These are phyloP conservation scores for Hyphopichia wangnamkhiaoensis DNA, from an alignment of 1,139 yeast genomes.

Conservation along the genomic window DNA sequence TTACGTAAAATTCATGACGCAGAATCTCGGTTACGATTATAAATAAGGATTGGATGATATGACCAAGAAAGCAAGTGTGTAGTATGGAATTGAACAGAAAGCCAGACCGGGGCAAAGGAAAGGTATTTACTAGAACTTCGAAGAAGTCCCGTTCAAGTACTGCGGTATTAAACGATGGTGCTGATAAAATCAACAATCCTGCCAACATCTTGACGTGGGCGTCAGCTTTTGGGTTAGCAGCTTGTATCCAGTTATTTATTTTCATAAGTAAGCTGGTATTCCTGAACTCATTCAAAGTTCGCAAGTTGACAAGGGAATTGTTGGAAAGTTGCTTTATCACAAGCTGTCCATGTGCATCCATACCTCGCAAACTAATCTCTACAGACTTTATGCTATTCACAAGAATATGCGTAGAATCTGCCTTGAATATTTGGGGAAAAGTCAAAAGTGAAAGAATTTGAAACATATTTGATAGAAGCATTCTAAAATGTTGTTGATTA, in stretches of 20 bases:
- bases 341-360: slow-evolving; percentile 34
- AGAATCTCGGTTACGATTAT: slow-evolving; percentile 25
- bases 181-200: slow-evolving; percentile 32
- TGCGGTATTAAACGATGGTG: slow-evolving; percentile 24
- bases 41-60: slow-evolving; percentile 34
- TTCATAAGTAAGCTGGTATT: slow-evolving; percentile 36
- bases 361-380: slow-evolving; percentile 71
- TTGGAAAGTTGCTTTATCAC: slow-evolving; percentile 61
- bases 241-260: slow-evolving; percentile 28
- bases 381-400: slow-evolving; percentile 60
- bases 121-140: slow-evolving; percentile 47
- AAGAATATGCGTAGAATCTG: slow-evolving; percentile 40
- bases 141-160: slow-evolving; percentile 54
- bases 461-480: slow-evolving; percentile 35
- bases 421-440: slow-evolving; percentile 41
- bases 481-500: slow-evolving; percentile 29
- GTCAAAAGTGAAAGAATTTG: slow-evolving; percentile 38
- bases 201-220: slow-evolving; percentile 39
- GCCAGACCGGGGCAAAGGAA: slow-evolving; percentile 44
- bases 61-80: slow-evolving; percentile 42
- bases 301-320: slow-evolving; percentile 56
- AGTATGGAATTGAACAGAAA: slow-evolving; percentile 43
- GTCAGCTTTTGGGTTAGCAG: slow-evolving; percentile 26
- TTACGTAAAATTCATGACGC: slow-evolving; percentile 22
- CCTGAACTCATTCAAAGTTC: slow-evolving; percentile 53